Base-by-base conservation (phyloP, 768 basidiomycete genomes). In the Pisolithus sp. region DNA sequence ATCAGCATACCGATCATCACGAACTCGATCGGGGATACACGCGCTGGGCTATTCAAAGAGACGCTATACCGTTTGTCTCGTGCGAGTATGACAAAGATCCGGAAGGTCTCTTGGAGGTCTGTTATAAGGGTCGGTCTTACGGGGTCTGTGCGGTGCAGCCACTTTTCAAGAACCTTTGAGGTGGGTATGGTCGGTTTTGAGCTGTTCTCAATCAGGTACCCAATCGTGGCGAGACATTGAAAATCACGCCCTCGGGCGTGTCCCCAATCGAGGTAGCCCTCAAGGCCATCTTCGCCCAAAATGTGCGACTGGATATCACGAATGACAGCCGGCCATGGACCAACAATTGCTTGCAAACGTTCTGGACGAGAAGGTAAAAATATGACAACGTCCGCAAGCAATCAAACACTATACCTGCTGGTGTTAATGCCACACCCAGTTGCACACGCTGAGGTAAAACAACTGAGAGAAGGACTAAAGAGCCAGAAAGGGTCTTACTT, bases 281-380 rank as follows among this genome's bases (percentile, higher is more conserved):
- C 58, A 49, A 69, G 75, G 10, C 69, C 69, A 30, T 64, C 57
- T 45, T 71, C 66, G 1, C 67, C 69, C 7, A 66, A 63, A 49
- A 73, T 67, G 45, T 66, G 55, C 10, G 54, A 61, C 51, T 75
- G 68, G 26, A 79, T 64, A 6, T 69, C 65, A 13, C 74, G 73
- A 38, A 79, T 72, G 24, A 73, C 54, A 12, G 69, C 62, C 4
- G 76, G 68, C 64, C 74, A 70, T 8, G 74, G 71, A 1, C 79
- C 75, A 48, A 71, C 76, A 49, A 76, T 69, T 7, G 79, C 78
- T 47, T 73, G 71, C 34, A 81, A 59, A 15, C 77, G 75, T 62
- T 81, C 80, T 76, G 54, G 55, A 53, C 24, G 34, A 42, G 10
- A 26, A 26, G 24, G 4, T 13, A 44, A 23, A 23, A 55, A 15